Base-by-base conservation (phyloP, 805 yeast genomes). In the Barnettozyma botsteinii region DNA sequence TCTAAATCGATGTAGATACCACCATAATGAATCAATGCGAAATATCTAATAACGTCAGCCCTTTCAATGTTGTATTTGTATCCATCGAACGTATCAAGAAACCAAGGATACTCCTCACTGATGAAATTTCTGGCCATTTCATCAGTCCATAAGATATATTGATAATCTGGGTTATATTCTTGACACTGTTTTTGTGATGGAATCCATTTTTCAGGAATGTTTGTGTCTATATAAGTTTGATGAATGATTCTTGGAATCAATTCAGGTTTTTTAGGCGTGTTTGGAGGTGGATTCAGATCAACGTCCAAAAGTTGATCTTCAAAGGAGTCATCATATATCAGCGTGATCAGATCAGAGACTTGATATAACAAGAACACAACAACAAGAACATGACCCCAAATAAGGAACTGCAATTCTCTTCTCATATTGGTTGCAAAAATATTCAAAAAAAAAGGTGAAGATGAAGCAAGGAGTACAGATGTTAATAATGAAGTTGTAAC, bases 1-100 rank as follows among this genome's bases (percentile, higher is more conserved):
- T 88, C 97, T 50, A 89, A 66, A 61, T 88, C 97, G 48, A 88
- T 78, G 62, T 89, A 89, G 34, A 89, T 70, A 31, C 97, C 97
- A 45, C 97, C 97, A 55, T 73, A 88, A 56, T 85, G 88, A 40
- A 70, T 72, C 46, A 89, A 65, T 7, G 85, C 82, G 62, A 89
- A 89, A 64, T 89, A 89, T 48, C 96, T 72, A 35, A 89, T 84
- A 7, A 86, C 93, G 55, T 89, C 96, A 1, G 96, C 96, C 42
- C 97, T 67, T 67, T 86, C 79, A 49, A 89, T 89, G 12, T 89
- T 87, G 56, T 79, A 87, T 31, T 72, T 75, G 56, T 89, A 89
- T 20, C 70, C 60, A 52, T 85, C 91, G 71, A 82, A 89, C 2
- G 91, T 81, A 9, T 70, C 61, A 40, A 88, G 63, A 57, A 88